A percentile compares a stretch with the other conserved stretches of the same genome.
Conservation (phyloP, 306 rosid species). For the Sophora flavescens region DNA sequence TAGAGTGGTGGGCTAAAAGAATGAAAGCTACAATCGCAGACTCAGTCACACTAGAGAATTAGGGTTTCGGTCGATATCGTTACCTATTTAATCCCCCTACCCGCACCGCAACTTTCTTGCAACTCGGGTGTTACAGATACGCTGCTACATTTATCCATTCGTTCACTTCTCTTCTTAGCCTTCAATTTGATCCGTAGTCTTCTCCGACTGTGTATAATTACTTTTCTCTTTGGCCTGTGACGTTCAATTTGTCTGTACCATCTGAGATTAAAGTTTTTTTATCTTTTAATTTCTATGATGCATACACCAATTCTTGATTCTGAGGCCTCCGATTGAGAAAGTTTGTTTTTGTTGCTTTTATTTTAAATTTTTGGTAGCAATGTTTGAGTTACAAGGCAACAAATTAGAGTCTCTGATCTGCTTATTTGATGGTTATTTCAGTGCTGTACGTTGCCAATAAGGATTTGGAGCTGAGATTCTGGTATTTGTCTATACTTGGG, state of each 20-base stretch:
- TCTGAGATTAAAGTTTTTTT: too few relatives aligned
- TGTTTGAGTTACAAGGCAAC: conserved; percentile 59
- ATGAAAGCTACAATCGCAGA: not conserved
- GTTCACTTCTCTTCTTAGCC: not conserved
- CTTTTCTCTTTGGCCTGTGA: too few relatives aligned
- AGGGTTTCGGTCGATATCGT: conserved; percentile 7
- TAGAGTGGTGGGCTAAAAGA: too few relatives aligned
- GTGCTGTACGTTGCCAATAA: conserved; percentile 94
- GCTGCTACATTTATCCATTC: not conserved
- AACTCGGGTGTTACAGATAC: not conserved
- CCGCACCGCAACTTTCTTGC: too few relatives aligned
- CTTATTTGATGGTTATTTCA: conserved; percentile 60
- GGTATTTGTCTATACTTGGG: conserved; percentile 50
- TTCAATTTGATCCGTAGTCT: too few relatives aligned
- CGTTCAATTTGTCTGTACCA: too few relatives aligned
- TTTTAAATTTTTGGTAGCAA: too few relatives aligned
- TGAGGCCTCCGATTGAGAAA: too few relatives aligned
- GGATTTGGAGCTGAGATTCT: conserved; percentile 59
- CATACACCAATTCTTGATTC: too few relatives aligned
- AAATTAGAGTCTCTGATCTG: conserved; percentile 89
- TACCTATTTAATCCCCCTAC: conserved; percentile 45
- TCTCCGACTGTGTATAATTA: too few relatives aligned
- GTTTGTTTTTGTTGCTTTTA: too few relatives aligned
- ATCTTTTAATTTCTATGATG: too few relatives aligned
- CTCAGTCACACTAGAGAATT: not conserved